A percentile compares a stretch with the other conserved stretches of the same genome.
These are phyloP conservation scores for Aspergillus latus DNA, from an alignment of 2,329 filamentous ascomycete species.

Conservation along the genomic window DNA sequence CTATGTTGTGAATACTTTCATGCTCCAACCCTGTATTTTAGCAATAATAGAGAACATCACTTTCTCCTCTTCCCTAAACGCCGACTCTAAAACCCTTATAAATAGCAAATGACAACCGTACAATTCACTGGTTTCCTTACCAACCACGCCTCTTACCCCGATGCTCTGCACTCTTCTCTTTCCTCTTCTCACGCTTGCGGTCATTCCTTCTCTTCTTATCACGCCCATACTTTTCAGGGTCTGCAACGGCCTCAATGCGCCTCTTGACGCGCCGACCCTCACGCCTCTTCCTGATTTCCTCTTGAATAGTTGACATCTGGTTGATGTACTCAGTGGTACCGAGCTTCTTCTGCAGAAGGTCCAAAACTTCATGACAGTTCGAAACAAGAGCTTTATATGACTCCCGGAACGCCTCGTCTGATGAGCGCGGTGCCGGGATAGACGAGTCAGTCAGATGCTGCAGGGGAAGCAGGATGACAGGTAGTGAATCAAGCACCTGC, in stretches of 20 bases:
- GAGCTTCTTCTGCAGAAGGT: slow-evolving; percentile 78
- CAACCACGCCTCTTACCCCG: slow-evolving; percentile 70
- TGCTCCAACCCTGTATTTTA: slow-evolving; percentile 21
- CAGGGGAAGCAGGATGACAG: slow-evolving; percentile 65
- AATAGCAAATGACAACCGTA: background rate
- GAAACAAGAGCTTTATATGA: slow-evolving; percentile 70
- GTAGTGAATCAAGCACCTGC: slow-evolving; percentile 63
- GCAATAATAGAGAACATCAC: slow-evolving; percentile 3
- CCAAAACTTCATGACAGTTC: slow-evolving; percentile 74
- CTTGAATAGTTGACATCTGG: slow-evolving; percentile 69
- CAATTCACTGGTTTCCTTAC: slow-evolving; percentile 41
- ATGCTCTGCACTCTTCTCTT: slow-evolving; percentile 72
- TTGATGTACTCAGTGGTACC: slow-evolving; percentile 78
- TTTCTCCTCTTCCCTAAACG: slow-evolving; percentile 10
- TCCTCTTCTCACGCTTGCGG: slow-evolving; percentile 78
- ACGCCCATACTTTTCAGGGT: slow-evolving; percentile 74
- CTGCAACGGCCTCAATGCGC: slow-evolving; percentile 79
- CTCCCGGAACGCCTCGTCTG: slow-evolving; percentile 67
- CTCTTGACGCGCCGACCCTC: slow-evolving; percentile 78
- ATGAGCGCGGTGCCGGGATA: slow-evolving; percentile 69
- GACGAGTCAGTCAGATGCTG: slow-evolving; percentile 81
- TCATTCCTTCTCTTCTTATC: slow-evolving; percentile 83
- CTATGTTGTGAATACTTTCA: slow-evolving; percentile 17
- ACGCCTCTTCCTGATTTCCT: slow-evolving; percentile 68
- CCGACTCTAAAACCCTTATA: slow-evolving; percentile 3